These are phyloP conservation scores for Starmera amethionina DNA, from an alignment of 805 yeast species.

Conservation along the genomic window DNA sequence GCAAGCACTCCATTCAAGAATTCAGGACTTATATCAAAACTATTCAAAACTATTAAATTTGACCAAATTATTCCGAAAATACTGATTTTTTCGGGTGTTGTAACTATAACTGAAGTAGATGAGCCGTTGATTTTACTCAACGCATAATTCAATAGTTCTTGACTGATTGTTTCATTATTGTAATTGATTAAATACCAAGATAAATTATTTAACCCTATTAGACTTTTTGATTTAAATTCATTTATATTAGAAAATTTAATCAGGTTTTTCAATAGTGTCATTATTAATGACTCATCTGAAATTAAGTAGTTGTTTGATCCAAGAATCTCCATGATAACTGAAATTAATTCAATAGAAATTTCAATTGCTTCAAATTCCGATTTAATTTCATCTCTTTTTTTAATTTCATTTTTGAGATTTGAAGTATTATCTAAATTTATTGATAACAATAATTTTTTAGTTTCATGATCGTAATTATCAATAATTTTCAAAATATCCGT, in stretches of 20 bases:
- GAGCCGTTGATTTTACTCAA: no score
- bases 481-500: slow-evolving; percentile 16
- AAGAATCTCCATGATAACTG: slow-evolving; percentile 59
- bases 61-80: slow-evolving; percentile 38
- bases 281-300: slow-evolving; percentile 25
- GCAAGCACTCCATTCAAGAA: slow-evolving; percentile 16
- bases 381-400: slow-evolving; percentile 35
- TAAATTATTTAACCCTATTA: slow-evolving; percentile 64
- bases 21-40: slow-evolving; percentile 12
- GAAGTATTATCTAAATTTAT: slow-evolving; percentile 25
- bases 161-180: no score
- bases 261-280: slow-evolving; percentile 26
- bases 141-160: no score
- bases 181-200: slow-evolving; percentile 38
- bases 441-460: slow-evolving; percentile 19
- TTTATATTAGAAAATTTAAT: slow-evolving; percentile 7
- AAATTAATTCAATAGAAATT: slow-evolving; percentile 61
- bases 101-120: no score
- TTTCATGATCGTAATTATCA: slow-evolving; percentile 21
- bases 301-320: slow-evolving; percentile 16
- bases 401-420: slow-evolving; percentile 24
- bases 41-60: slow-evolving; percentile 20
- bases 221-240: slow-evolving; percentile 43
- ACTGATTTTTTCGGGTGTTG: slow-evolving; percentile 18
- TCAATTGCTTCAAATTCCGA: slow-evolving; percentile 55